Base-by-base conservation (phyloP, 495 filamentous ascomycete genomes). In the Podospora pseudocomata region DNA sequence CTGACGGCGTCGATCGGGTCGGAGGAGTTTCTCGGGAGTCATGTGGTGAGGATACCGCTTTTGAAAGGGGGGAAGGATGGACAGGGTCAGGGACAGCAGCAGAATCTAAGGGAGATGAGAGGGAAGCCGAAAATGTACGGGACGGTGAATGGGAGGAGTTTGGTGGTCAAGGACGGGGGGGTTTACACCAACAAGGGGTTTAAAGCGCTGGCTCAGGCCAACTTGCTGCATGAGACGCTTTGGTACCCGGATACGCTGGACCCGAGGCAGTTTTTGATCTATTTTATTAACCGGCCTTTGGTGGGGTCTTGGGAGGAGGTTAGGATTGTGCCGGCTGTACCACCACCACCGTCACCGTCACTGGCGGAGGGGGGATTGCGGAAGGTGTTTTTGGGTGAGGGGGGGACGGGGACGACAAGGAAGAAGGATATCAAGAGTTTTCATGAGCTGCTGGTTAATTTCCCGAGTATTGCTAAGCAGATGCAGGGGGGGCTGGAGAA, bases 121-220 rank as follows among this genome's bases (percentile, higher is more conserved):
- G 92, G 91, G 56, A 99, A 98, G 82, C 91, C 95, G 15, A 97
- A 92, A 78, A 92, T 96, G 72, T 94, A 92, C 74, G 90, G 88
- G 27, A 99, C 96, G 0, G 83, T 93, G 71, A 98, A 99, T 80
- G 93, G 96, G 53, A 87, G 93, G 69, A 97, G 92, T 49, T 88
- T 99, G 64, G 91, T 98, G 19, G 88, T 99, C 60, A 98, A 97
- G 81, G 96, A 99, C 80, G 87, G 88, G 61, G 92, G 89, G 71
- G 86, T 97, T 13, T 98, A 94, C 79, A 97, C 89, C 78, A 98
- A 99, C 76, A 97, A 97, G 84, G 94, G 95, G 27, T 98, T 97
- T 86, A 96, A 92, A 78, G 89, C 88, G 23, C 83, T 97, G 65
- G 92, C 91, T 64, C 96, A 98, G 75, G 91, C 93, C 27, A 96